These are phyloP conservation scores for Salmacisia buchloeana DNA, from an alignment of 1,284 basidiomycete species.

Conservation along the genomic window DNA sequence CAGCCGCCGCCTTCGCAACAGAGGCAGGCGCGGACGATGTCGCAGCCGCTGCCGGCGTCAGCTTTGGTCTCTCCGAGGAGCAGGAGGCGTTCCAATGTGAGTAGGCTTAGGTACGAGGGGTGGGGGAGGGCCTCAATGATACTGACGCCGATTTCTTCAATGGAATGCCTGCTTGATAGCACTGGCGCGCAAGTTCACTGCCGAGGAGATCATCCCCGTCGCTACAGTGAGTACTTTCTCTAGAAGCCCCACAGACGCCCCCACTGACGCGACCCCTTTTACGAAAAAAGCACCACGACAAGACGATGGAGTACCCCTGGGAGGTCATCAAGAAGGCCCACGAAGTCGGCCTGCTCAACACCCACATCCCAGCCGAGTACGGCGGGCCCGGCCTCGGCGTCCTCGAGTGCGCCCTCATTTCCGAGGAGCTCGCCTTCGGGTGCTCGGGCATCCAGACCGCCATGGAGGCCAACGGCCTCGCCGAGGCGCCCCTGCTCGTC, in stretches of 20 bases:
- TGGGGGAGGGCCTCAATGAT: background rate
- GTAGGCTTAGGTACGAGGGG: background rate
- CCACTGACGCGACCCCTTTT: too few relatives aligned
- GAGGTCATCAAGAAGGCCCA: constrained; percentile 58
- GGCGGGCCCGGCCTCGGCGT: constrained; percentile 57
- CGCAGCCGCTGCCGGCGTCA: constrained; percentile 9
- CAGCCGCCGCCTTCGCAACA: constrained; percentile 6
- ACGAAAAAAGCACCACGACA: constrained; percentile 48
- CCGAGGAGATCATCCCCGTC: constrained; percentile 56
- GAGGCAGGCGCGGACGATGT: too few relatives aligned
- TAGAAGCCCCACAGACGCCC: background rate
- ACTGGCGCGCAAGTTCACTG: constrained; percentile 55
- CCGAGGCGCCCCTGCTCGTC: constrained; percentile 57
- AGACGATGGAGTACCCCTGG: constrained; percentile 55
- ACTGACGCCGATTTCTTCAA: background rate
- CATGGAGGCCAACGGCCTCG: constrained; percentile 56
- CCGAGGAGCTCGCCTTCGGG: constrained; percentile 56
- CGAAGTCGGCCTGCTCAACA: constrained; percentile 47
- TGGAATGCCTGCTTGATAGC: constrained; percentile 41
- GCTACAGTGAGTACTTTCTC: constrained; percentile 38
- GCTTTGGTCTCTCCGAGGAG: constrained; percentile 50
- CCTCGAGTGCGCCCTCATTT: constrained; percentile 55
- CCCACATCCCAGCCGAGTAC: constrained; percentile 53
- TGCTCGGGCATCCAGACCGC: constrained; percentile 58
- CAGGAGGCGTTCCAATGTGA: constrained; percentile 50